phyloP scores from a whole-genome alignment of 192 early-diverging fungal species.

The Podila clonocystis region DNA sequence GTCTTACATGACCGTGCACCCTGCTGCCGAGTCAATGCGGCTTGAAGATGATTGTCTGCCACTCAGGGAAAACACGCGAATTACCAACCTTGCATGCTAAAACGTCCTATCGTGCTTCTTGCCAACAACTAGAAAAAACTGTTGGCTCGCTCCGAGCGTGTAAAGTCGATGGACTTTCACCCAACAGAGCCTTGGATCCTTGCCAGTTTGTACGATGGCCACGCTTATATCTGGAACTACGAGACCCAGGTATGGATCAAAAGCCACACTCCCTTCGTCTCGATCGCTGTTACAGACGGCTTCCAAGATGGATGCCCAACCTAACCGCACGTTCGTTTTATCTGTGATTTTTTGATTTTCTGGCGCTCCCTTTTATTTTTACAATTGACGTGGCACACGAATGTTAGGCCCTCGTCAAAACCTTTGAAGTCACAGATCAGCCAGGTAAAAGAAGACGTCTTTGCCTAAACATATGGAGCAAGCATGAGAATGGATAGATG shows the following conservation, averaged over 20 bases:
- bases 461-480: background rate
- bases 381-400: conserved; percentile 1
- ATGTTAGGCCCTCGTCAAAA: conserved; percentile 88
- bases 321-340: background rate
- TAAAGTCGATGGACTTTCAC: conserved; percentile 99
- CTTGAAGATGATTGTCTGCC: no score
- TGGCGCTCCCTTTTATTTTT: conserved; percentile 1
- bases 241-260: conserved; percentile 83
- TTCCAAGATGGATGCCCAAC: background rate
- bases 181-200: conserved; percentile 99
- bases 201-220: conserved; percentile 96
- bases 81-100: background rate
- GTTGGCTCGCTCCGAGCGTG: conserved; percentile 87
- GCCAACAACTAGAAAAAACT: conserved; percentile 59
- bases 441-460: conserved; percentile 70
- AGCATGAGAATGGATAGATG: no score
- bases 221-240: conserved; percentile 98
- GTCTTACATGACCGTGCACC: background rate
- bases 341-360: background rate
- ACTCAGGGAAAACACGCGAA: background rate
- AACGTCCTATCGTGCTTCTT: background rate
- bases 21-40: background rate
- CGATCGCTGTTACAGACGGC: background rate
- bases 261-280: background rate
- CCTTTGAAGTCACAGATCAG: conserved; percentile 95